Percentiles rank a stretch among this genome's conserved stretches.
Evolutionary conservation across 495 filamentous ascomycete genomes (phyloP).

Genomic region (Bacidia gigantensis): DNA sequence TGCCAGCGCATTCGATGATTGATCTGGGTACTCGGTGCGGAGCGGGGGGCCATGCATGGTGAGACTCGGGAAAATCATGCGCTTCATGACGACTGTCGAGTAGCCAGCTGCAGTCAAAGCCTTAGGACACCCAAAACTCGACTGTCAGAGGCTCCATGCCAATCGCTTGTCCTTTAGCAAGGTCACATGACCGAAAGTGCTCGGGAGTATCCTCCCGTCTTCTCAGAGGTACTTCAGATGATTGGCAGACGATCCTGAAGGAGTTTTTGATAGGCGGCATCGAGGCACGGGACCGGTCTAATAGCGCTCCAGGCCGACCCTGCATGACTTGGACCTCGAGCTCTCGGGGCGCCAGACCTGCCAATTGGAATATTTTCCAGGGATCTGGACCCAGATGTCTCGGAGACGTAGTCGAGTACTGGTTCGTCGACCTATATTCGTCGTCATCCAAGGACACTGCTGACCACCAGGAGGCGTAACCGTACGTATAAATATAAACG

Average conservation of each 20-base stretch:
- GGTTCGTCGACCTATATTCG: not conserved
- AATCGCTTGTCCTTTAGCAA: conserved; percentile 8
- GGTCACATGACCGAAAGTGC: conserved; percentile 21
- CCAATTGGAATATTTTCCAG: conserved; percentile 1
- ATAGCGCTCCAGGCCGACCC: not conserved
- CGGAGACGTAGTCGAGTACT: no score
- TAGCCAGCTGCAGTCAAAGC: not conserved
- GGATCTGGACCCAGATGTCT: not conserved
- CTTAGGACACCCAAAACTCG: not conserved
- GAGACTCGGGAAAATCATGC: not conserved
- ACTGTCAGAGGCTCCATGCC: not conserved
- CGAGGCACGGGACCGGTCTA: conserved; percentile 7
- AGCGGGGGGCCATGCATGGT: conserved; percentile 1
- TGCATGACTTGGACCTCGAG: not conserved
- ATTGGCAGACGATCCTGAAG: conserved; percentile 2
- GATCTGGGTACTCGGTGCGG: not conserved
- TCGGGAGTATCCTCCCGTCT: conserved; percentile 17
- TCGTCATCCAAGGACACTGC: not conserved
- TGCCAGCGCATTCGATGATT: conserved; percentile 16
- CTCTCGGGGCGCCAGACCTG: not conserved
- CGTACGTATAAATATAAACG: not conserved
- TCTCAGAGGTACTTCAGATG: conserved; percentile 5
- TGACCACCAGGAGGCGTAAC: conserved; percentile 1
- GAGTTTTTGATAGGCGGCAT: not conserved
- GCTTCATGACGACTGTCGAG: conserved; percentile 1